These are phyloP conservation scores for Centrapalus pauciflorus DNA, from an alignment of 129 eudicot species.

Conservation along the genomic window DNA sequence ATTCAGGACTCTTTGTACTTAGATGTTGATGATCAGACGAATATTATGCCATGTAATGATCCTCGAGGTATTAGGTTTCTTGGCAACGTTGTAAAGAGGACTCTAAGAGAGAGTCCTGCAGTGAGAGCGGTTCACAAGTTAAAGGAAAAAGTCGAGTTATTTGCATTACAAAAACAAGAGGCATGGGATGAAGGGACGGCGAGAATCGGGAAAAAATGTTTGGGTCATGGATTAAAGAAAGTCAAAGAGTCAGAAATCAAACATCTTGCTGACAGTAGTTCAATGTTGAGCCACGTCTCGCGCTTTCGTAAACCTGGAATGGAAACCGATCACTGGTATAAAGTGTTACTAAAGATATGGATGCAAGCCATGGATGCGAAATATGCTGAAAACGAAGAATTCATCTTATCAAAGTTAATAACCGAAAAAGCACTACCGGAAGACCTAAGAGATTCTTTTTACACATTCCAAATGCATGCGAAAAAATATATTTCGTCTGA, in stretches of 20 bases:
- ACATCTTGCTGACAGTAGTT: conserved; percentile 56
- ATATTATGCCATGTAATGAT: conserved; percentile 43
- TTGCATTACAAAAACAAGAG: conserved; percentile 75
- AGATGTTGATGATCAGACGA: conserved; percentile 34
- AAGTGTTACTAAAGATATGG: conserved; percentile 69
- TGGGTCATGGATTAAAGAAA: conserved; percentile 85
- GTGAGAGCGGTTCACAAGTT: conserved; percentile 77
- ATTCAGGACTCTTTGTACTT: conserved; percentile 46
- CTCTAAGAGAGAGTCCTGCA: conserved; percentile 44
- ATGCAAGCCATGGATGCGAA: conserved; percentile 57
- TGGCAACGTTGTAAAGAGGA: conserved; percentile 57
- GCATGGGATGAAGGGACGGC: conserved; percentile 65
- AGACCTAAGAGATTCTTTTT: conserved; percentile 66
- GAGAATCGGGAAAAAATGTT: conserved; percentile 77
- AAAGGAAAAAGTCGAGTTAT: conserved; percentile 70
- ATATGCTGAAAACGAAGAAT: conserved; percentile 41
- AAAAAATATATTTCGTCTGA: conserved; percentile 63
- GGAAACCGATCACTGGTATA: conserved; percentile 97
- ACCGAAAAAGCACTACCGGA: conserved; percentile 81
- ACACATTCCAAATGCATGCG: conserved; percentile 62
- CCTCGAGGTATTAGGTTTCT: conserved; percentile 50
- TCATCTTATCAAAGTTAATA: conserved; percentile 53
- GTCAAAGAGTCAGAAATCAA: conserved; percentile 94
- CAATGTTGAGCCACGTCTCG: conserved; percentile 60
- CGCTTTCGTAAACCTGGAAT: conserved; percentile 74